A percentile compares a stretch with the other conserved stretches of the same genome.
Conservation (phyloP, 164 flowering plant genomes). For the Nelumbo lutea region DNA sequence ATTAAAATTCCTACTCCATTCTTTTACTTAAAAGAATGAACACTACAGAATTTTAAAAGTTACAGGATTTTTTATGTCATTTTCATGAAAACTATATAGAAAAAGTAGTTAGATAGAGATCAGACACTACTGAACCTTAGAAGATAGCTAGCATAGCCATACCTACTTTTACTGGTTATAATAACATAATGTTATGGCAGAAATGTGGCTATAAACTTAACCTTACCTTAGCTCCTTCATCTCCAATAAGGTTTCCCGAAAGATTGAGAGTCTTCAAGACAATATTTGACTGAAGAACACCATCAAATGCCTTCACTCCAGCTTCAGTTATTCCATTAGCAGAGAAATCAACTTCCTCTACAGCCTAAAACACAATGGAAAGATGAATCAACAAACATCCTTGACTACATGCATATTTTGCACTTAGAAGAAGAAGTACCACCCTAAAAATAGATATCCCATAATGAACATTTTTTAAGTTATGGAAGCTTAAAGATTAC, state of each 20-base stretch:
- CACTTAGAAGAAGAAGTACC: neutral
- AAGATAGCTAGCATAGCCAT: neutral
- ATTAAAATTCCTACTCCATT: too few relatives aligned
- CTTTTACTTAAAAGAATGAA: too few relatives aligned
- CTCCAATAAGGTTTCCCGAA: conserved; percentile 91
- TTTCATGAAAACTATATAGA: too few relatives aligned
- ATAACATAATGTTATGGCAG: neutral
- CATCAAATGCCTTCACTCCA: conserved; percentile 93
- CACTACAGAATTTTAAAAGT: too few relatives aligned
- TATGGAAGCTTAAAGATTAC: neutral
- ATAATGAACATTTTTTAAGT: neutral
- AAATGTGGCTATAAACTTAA: neutral
- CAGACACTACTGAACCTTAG: too few relatives aligned
- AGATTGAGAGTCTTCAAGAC: conserved; percentile 72
- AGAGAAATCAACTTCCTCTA: conserved; percentile 88
- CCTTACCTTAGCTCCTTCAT: conserved; percentile 93
- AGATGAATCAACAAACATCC: neutral
- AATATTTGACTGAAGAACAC: conserved; percentile 80
- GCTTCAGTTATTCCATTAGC: conserved; percentile 90
- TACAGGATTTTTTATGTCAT: too few relatives aligned
- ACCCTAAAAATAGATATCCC: too few relatives aligned
- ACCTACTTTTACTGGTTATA: neutral
- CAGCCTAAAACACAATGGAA: conserved; percentile 42
- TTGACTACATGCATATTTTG: neutral
- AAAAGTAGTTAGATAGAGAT: too few relatives aligned